A percentile compares a stretch with the other conserved stretches of the same genome.
Evolutionary conservation across 2,329 filamentous ascomycete genomes (phyloP).

Genomic region (Fusarium sp.): DNA sequence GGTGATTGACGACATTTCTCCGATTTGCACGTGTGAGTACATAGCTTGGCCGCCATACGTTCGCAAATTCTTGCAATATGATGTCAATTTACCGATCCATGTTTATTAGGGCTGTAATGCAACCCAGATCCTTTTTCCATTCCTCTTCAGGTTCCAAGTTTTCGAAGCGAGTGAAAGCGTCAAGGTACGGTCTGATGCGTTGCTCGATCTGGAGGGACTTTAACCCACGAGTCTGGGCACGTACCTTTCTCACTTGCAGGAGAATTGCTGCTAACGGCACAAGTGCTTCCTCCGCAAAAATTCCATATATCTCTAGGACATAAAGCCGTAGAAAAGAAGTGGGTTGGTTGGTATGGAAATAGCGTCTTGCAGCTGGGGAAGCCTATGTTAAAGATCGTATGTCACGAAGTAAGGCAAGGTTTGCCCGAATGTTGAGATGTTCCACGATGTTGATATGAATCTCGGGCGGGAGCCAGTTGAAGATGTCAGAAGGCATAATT

Average conservation of each 20-base stretch:
- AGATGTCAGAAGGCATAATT: background rate
- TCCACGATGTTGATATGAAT: background rate
- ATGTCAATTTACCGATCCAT: too few relatives aligned
- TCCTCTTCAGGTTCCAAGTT: background rate
- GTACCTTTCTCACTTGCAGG: background rate
- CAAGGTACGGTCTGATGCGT: background rate
- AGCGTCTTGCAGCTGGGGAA: background rate
- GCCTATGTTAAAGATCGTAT: background rate
- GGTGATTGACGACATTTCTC: too few relatives aligned
- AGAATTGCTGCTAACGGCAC: background rate
- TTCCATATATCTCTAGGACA: background rate
- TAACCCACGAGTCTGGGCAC: background rate
- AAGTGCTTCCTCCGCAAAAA: background rate
- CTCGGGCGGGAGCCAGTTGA: background rate
- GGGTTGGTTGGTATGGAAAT: background rate
- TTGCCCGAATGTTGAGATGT: too few relatives aligned
- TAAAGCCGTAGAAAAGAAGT: background rate
- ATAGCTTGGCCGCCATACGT: too few relatives aligned
- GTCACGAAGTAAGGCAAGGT: too few relatives aligned
- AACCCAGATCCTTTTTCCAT: background rate
- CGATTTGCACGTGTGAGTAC: too few relatives aligned
- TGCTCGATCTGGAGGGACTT: background rate
- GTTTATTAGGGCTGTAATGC: rapidly evolving
- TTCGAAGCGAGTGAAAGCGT: background rate
- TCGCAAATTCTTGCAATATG: too few relatives aligned